These are phyloP conservation scores for Amanita thiersii DNA, from an alignment of 768 basidiomycete species.

Conservation along the genomic window DNA sequence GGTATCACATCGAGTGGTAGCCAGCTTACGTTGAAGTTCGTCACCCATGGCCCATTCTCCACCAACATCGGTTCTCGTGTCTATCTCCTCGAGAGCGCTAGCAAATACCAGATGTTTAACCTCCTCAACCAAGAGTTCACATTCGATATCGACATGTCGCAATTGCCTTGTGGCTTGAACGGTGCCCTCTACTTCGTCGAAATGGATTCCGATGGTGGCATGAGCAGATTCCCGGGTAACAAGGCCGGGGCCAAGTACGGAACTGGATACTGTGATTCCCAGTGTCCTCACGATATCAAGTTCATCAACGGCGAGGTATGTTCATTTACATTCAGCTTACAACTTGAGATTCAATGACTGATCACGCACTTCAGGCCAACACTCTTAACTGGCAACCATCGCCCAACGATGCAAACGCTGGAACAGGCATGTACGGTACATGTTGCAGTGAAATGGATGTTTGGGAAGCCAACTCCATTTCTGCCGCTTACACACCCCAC, in stretches of 20 bases:
- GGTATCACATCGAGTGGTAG: constrained; percentile 41
- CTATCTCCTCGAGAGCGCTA: constrained; percentile 42
- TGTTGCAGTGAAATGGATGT: constrained; percentile 41
- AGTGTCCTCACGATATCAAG: constrained; percentile 51
- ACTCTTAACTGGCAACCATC: constrained; percentile 15
- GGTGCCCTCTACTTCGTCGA: constrained; percentile 49
- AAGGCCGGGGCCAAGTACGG: constrained; percentile 43
- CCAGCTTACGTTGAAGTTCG: constrained; percentile 40
- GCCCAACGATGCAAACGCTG: constrained; percentile 17
- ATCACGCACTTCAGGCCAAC: constrained; percentile 16
- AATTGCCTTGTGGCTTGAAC: constrained; percentile 51
- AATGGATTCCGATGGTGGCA: constrained; percentile 49
- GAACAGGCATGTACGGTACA: constrained; percentile 16
- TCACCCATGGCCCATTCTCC: constrained; percentile 25
- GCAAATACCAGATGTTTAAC: constrained; percentile 34
- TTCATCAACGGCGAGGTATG: constrained; percentile 45
- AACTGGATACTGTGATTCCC: constrained; percentile 30
- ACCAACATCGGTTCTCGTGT: constrained; percentile 35
- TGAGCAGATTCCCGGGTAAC: constrained; percentile 36
- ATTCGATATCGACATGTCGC: constrained; percentile 52
- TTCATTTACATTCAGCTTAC: no score
- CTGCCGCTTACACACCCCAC: constrained; percentile 47
- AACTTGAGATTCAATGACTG: not conserved
- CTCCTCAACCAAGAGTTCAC: constrained; percentile 50
- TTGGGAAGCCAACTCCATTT: constrained; percentile 48